These are phyloP conservation scores for Pythium sp. DNA, from an alignment of 352 stramenopile species.

Conservation along the genomic window DNA sequence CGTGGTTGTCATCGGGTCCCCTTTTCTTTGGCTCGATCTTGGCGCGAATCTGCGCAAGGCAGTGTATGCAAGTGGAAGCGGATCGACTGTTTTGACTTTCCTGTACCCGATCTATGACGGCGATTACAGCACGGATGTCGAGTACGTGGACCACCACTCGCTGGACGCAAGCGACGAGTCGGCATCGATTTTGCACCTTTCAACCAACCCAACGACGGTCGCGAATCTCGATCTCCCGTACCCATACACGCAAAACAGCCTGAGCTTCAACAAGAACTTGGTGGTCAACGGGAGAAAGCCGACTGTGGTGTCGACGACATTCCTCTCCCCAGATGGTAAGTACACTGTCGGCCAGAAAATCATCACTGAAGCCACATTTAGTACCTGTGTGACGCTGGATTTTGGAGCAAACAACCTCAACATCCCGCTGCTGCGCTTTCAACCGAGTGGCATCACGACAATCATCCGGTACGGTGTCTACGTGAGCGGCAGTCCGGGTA, in stretches of 20 bases:
- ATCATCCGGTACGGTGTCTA: conserved; percentile 67
- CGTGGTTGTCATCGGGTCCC: conserved; percentile 56
- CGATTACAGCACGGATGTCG: conserved; percentile 72
- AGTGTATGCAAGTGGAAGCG: conserved; percentile 52
- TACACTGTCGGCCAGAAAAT: conserved; percentile 63
- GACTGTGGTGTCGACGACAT: conserved; percentile 41
- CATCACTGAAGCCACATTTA: conserved; percentile 66
- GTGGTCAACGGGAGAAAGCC: conserved; percentile 69
- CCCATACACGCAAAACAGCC: conserved; percentile 56
- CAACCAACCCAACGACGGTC: conserved; percentile 64
- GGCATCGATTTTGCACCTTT: conserved; percentile 49
- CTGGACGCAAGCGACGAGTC: conserved; percentile 56
- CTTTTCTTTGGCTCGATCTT: conserved; percentile 72
- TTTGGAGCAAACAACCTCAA: conserved; percentile 26
- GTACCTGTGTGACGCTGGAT: conserved; percentile 52
- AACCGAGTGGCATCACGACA: conserved; percentile 40
- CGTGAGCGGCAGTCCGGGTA: conserved; percentile 46
- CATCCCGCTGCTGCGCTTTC: conserved; percentile 48
- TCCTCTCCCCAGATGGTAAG: conserved; percentile 57
- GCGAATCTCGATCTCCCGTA: conserved; percentile 70
- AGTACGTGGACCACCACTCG: conserved; percentile 84
- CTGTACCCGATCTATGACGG: conserved; percentile 62
- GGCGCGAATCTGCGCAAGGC: conserved; percentile 45
- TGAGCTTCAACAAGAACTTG: conserved; percentile 71
- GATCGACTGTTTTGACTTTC: conserved; percentile 53